A percentile compares a stretch with the other conserved stretches of the same genome.
phyloP scores from a whole-genome alignment of 192 early-diverging fungal species.

The Pilobolus umbonatus region DNA sequence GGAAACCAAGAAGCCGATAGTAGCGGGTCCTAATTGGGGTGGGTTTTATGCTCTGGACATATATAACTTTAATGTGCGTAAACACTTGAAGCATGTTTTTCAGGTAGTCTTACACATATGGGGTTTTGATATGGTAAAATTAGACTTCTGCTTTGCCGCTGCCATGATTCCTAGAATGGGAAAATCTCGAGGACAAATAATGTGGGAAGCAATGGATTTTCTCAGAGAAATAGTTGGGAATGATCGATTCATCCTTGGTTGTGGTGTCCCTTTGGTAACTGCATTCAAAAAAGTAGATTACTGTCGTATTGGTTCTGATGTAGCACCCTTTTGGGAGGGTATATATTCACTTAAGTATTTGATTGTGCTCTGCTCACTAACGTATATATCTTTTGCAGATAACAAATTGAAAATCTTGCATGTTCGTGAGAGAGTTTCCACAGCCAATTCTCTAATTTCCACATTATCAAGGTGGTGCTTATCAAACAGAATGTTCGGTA shows the following conservation, averaged over 20 bases:
- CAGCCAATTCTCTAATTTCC: conserved; percentile 42
- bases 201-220: conserved; percentile 46
- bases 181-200: conserved; percentile 46
- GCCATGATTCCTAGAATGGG: conserved; percentile 39
- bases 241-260: conserved; percentile 41
- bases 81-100: conserved; percentile 39
- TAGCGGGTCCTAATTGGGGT: conserved; percentile 37
- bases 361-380: background rate
- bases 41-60: conserved; percentile 45
- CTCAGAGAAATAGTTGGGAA: conserved; percentile 37
- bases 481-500: conserved; percentile 46
- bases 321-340: conserved; percentile 44
- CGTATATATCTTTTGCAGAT: conserved; percentile 12
- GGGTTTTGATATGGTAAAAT: conserved; percentile 47
- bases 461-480: conserved; percentile 43
- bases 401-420: conserved; percentile 38
- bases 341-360: background rate
- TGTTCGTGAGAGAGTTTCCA: conserved; percentile 49
- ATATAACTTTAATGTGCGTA: conserved; percentile 34
- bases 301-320: conserved; percentile 49
- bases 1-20: conserved; percentile 17
- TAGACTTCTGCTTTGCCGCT: conserved; percentile 49
- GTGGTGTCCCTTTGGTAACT: conserved; percentile 45
- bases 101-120: conserved; percentile 37
- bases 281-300: conserved; percentile 41